Conservation (phyloP, 768 basidiomycete species). For the Grammothele lineata region DNA sequence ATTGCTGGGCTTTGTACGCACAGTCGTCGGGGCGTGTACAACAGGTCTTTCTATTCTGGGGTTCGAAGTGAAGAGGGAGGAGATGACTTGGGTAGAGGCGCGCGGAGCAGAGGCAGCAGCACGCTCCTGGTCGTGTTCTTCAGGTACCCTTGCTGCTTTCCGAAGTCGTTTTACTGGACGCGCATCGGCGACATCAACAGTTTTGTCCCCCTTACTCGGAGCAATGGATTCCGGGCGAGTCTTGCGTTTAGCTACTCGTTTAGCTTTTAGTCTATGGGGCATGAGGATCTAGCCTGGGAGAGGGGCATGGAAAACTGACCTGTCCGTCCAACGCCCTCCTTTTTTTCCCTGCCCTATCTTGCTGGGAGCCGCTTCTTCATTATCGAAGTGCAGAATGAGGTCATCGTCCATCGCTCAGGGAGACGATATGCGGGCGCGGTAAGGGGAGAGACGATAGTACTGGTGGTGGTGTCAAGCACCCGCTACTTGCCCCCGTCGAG, state of each 20-base stretch:
- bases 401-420: constrained; percentile 57
- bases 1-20: constrained; percentile 57
- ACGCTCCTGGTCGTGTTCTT: constrained; percentile 17
- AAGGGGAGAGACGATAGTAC: no score
- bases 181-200: constrained; percentile 23
- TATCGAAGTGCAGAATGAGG: constrained; percentile 67
- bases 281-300: constrained; percentile 16
- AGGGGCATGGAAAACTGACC: constrained; percentile 39
- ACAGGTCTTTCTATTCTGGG: constrained; percentile 21
- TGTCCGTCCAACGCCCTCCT: constrained; percentile 74
- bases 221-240: constrained; percentile 31
- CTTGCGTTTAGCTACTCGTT: constrained; percentile 64
- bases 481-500: no score
- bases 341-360: constrained; percentile 34
- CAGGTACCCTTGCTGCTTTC: constrained; percentile 11
- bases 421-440: no score
- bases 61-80: constrained; percentile 34
- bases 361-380: constrained; percentile 4
- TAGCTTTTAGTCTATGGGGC: constrained; percentile 61
- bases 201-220: neutral
- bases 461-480: no score
- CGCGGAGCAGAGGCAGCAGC: constrained; percentile 22
- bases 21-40: neutral
- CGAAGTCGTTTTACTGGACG: constrained; percentile 49
- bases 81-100: constrained; percentile 63